These are phyloP conservation scores for Rhizopogon rudus DNA, from an alignment of 768 basidiomycete species.

Conservation along the genomic window DNA sequence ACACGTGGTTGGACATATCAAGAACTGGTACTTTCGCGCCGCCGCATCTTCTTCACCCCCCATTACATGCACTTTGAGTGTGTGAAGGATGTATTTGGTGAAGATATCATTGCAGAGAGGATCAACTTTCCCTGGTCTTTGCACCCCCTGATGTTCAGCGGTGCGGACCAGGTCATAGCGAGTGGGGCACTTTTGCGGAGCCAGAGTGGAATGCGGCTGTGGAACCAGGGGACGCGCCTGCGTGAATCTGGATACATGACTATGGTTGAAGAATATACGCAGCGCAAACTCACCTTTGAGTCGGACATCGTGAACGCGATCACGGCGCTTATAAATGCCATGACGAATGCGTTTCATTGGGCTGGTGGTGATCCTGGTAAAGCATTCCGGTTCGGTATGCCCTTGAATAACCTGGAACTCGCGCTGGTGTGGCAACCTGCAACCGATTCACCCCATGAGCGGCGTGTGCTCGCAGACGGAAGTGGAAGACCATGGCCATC, in stretches of 20 bases:
- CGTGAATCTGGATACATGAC: not conserved
- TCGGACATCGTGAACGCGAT: not conserved
- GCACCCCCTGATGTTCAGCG: no score
- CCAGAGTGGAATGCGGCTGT: no score
- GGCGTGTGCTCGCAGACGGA: constrained; percentile 1
- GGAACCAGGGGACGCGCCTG: no score
- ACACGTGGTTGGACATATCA: constrained; percentile 22
- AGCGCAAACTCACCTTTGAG: not conserved
- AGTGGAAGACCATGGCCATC: constrained; percentile 11
- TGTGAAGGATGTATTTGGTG: constrained; percentile 13
- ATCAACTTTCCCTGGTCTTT: no score
- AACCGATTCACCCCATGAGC: constrained; percentile 3
- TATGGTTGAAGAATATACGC: not conserved
- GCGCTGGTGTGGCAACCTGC: constrained; percentile 19
- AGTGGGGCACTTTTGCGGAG: no score
- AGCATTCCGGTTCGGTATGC: not conserved
- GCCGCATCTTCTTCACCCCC: constrained; percentile 16
- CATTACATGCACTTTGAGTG: constrained; percentile 19
- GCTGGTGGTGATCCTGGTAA: not conserved
- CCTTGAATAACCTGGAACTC: constrained; percentile 9
- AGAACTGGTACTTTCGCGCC: constrained; percentile 13
- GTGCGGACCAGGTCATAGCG: no score
- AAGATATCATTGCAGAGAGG: constrained; percentile 15
- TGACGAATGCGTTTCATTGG: not conserved
- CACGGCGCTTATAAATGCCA: not conserved